A percentile compares a stretch with the other conserved stretches of the same genome.
These are phyloP conservation scores for Apiotrichum porosum DNA, from an alignment of 1,284 basidiomycete genomes.

Conservation along the genomic window DNA sequence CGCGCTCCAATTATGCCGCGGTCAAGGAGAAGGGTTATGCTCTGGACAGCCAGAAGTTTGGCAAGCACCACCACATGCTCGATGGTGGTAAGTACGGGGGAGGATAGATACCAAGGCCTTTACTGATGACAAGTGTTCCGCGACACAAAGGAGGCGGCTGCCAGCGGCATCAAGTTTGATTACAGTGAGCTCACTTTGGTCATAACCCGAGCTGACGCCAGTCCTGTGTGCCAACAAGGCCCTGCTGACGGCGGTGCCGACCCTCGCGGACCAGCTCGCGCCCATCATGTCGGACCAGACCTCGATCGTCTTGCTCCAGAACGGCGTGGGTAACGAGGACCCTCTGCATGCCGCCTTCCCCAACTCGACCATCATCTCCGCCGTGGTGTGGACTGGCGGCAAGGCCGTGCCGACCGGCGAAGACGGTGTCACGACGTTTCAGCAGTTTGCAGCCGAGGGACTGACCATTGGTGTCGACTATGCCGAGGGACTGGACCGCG, in stretches of 20 bases:
- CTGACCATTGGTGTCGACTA: conserved; percentile 49
- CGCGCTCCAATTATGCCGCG: conserved; percentile 49
- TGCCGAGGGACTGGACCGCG: conserved; percentile 13
- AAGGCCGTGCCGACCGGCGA: conserved; percentile 27
- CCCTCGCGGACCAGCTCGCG: conserved; percentile 38
- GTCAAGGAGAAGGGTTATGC: conserved; percentile 44
- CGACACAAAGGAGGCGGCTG: conserved; percentile 40
- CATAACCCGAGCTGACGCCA: background rate
- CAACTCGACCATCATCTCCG: conserved; percentile 49
- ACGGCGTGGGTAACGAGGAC: conserved; percentile 53
- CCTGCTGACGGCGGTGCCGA: conserved; percentile 42
- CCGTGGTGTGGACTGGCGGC: conserved; percentile 51
- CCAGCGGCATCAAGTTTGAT: conserved; percentile 34
- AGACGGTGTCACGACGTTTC: conserved; percentile 25
- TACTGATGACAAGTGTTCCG: too few relatives aligned
- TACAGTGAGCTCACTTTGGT: conserved; percentile 23
- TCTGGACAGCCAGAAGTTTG: conserved; percentile 43
- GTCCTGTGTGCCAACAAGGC: conserved; percentile 50
- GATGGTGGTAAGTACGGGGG: conserved; percentile 35
- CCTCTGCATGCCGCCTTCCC: conserved; percentile 50
- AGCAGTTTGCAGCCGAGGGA: conserved; percentile 46
- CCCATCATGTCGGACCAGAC: conserved; percentile 42
- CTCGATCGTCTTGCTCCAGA: conserved; percentile 52
- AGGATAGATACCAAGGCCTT: too few relatives aligned
- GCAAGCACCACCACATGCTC: conserved; percentile 38